Base-by-base conservation (phyloP, 352 stramenopile species). In the Halophytophthora batemanensis region DNA sequence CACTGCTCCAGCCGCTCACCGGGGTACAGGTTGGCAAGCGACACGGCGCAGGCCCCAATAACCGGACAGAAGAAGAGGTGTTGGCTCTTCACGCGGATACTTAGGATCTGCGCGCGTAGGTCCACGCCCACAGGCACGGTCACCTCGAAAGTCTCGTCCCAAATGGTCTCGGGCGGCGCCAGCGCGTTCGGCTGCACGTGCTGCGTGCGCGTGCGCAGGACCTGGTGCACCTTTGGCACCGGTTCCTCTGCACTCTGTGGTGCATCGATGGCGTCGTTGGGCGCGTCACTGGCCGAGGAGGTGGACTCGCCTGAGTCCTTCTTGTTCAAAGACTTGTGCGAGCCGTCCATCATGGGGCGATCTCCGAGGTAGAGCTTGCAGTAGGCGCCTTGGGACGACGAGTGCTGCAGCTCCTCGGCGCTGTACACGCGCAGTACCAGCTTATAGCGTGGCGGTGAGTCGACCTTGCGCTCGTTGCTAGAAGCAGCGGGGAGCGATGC, bases 351-450 rank as follows among this genome's bases (percentile, higher is more conserved):
- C 69, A 84, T 74, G 21, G 65, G 29, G n/a, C 62, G 61, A 17
- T 74, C 52, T 23, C 74, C 71, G 18, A 87, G 49, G 39, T 87
- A 87, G 19, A 87, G 61, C 44, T 87, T 87, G 59, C 74, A 85
- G 51, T 87, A 87, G 1, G 74, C 61, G 37, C 76, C 76, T n/a
- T 80, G 71, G 2, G 71, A 82, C 19, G 64, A 80, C 22, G 65
- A 74, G 43, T 69, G 59, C 25, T 69, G 59, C 38, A 87, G 53
- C 31, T 72, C 56, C 50, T 76, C 66, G 29, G 66, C 77, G 51
- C 71, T 80, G 61, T 82, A 60, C 17, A 87, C 69, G 31, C 74
- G 73, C 37, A 87, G 46, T 43, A 84, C 55, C 23, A 88, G 57
- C 53, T 81, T 81, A 50, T 55, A 65, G 14, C 59, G 57, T 21